A percentile compares a stretch with the other conserved stretches of the same genome.
phyloP scores from a whole-genome alignment of 495 filamentous ascomycete genomes.

The Cudoniella acicularis region DNA sequence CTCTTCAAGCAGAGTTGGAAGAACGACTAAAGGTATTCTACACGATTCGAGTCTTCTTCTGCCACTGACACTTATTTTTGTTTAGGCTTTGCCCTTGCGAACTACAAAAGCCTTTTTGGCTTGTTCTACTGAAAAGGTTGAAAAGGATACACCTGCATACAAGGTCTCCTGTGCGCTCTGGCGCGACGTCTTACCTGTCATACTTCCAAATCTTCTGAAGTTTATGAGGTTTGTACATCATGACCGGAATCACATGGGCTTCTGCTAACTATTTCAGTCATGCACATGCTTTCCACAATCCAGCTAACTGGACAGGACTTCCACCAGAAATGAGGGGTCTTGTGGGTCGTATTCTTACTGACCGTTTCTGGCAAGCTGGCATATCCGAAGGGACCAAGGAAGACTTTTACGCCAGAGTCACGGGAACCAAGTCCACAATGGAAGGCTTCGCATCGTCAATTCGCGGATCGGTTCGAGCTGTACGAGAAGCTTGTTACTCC shows the following conservation, averaged over 20 bases:
- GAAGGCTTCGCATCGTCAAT: constrained; percentile 94
- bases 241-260: constrained; percentile 2
- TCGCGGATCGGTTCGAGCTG: constrained; percentile 78
- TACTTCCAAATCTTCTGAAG: constrained; percentile 82
- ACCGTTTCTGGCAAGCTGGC: constrained; percentile 98
- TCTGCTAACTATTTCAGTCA: constrained; percentile 47
- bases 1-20: constrained; percentile 71
- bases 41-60: too few species aligned
- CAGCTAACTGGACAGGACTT: constrained; percentile 76
- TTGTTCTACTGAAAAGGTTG: constrained; percentile 84
- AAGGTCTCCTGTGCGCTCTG: constrained; percentile 72
- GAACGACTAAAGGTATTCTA: constrained; percentile 63
- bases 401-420: constrained; percentile 90
- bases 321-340: constrained; percentile 73
- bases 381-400: constrained; percentile 94
- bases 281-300: constrained; percentile 91
- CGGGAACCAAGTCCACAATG: constrained; percentile 79
- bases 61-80: constrained; percentile 1
- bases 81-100: constrained; percentile 69
- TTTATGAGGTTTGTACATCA: constrained; percentile 62
- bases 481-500: constrained; percentile 89
- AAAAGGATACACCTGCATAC: constrained; percentile 62
- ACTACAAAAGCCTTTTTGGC: constrained; percentile 86
- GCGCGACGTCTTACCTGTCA: constrained; percentile 75
- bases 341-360: constrained; percentile 79